Percentiles rank a stretch among this genome's conserved stretches.
These are phyloP conservation scores for Sabuloglossum arenarium DNA, from an alignment of 495 filamentous ascomycete species.

Conservation along the genomic window DNA sequence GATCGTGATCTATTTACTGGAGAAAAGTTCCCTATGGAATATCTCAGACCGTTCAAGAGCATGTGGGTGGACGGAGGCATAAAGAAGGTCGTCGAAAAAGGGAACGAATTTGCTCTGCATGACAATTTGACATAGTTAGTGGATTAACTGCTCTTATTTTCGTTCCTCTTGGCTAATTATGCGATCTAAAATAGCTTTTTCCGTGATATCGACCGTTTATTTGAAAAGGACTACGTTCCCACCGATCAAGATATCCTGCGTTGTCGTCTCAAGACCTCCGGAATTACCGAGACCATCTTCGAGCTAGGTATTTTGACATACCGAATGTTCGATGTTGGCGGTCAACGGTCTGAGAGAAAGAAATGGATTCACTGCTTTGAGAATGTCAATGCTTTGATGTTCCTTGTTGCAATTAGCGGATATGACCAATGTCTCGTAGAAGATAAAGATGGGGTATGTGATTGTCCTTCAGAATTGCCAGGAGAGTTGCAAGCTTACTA, in stretches of 20 bases:
- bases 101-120: conserved; percentile 90
- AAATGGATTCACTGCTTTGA: conserved; percentile 99
- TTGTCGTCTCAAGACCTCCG: conserved; percentile 79
- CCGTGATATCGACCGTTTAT: conserved; percentile 70
- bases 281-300: conserved; percentile 93
- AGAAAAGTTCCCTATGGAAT: conserved; percentile 48
- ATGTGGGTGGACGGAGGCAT: conserved; percentile 76
- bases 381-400: conserved; percentile 81
- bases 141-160: background rate
- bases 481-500: background rate
- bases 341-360: conserved; percentile 91
- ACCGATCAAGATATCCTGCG: conserved; percentile 92
- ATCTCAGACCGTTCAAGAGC: conserved; percentile 54
- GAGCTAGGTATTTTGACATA: conserved; percentile 89
- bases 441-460: conserved; percentile 84
- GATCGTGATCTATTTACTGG: conserved; percentile 60
- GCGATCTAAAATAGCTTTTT: conserved; percentile 47
- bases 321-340: conserved; percentile 97
- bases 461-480: background rate
- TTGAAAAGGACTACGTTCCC: conserved; percentile 72
- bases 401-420: conserved; percentile 87
- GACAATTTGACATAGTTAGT: conserved; percentile 89
- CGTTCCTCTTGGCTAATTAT: background rate
- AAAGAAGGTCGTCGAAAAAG: conserved; percentile 65
- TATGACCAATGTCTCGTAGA: conserved; percentile 96